phyloP scores from a whole-genome alignment of 176 grass and related monocot genomes.

The Oryza glaberrima region DNA sequence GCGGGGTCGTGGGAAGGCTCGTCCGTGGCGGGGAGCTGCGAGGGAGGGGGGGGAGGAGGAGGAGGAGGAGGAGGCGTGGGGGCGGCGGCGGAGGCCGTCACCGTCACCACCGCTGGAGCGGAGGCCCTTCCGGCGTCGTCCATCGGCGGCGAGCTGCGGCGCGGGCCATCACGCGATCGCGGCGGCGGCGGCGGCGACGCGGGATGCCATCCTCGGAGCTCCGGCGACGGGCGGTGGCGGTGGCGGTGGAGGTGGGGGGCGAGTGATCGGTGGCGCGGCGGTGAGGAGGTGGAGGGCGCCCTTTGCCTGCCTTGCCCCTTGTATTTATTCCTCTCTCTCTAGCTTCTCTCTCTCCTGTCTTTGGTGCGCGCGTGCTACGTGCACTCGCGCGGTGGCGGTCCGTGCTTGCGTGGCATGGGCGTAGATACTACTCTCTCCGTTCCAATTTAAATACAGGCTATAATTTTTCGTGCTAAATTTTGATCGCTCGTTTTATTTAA shows the following conservation, averaged over 20 bases:
- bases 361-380: slow-evolving; percentile 50
- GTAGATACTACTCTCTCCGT: neutral
- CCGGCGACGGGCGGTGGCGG: slow-evolving; percentile 18
- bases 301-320: slow-evolving; percentile 29
- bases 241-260: neutral
- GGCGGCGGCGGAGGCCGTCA: slow-evolving; percentile 47
- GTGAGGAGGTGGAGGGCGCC: slow-evolving; percentile 5
- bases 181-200: slow-evolving; percentile 15
- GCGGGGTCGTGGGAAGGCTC: slow-evolving; percentile 33
- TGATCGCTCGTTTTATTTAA: too few relatives aligned
- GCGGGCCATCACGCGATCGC: slow-evolving; percentile 55
- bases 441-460: too few relatives aligned
- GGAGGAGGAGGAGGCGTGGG: slow-evolving; percentile 35
- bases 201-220: slow-evolving; percentile 54
- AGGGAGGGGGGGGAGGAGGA: slow-evolving; percentile 21
- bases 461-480: too few relatives aligned
- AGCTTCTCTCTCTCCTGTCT: neutral
- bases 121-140: slow-evolving; percentile 62
- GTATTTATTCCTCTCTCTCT: slow-evolving; percentile 50
- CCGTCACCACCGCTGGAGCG: slow-evolving; percentile 47
- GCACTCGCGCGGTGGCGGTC: slow-evolving; percentile 37
- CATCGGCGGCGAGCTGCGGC: slow-evolving; percentile 41
- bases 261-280: slow-evolving; percentile 47
- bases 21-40: slow-evolving; percentile 34
- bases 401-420: neutral